These are phyloP conservation scores for Cotoneaster glaucophyllus DNA, from an alignment of 306 rosid species.

Conservation along the genomic window DNA sequence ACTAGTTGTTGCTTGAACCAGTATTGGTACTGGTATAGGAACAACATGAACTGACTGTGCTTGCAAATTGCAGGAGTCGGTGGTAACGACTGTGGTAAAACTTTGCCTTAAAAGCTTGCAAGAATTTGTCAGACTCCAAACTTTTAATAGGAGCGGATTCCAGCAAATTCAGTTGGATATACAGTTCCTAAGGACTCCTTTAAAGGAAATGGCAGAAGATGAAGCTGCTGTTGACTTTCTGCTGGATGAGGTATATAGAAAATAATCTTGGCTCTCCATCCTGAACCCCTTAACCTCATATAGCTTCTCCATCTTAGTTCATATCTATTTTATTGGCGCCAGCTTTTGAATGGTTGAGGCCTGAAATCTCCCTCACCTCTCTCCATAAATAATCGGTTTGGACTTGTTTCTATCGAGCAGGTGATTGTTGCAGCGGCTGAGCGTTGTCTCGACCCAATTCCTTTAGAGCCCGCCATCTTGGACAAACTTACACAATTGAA, in stretches of 20 bases:
- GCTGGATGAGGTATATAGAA: slow-evolving; percentile 70
- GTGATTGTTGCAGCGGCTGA: slow-evolving; percentile 84
- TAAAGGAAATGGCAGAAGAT: slow-evolving; percentile 77
- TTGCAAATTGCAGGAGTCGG: slow-evolving; percentile 66
- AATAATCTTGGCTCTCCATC: not conserved
- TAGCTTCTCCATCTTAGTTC: not conserved
- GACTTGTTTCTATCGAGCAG: slow-evolving; percentile 32
- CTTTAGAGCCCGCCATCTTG: slow-evolving; percentile 78
- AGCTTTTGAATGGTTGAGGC: not conserved
- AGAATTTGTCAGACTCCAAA: slow-evolving; percentile 81
- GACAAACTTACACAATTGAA: slow-evolving; percentile 82
- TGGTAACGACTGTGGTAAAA: slow-evolving; percentile 72
- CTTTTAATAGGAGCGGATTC: slow-evolving; percentile 92
- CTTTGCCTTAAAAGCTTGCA: slow-evolving; percentile 83
- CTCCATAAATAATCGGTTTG: not conserved
- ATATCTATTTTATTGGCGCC: not conserved
- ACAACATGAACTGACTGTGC: slow-evolving; percentile 19
- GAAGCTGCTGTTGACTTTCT: slow-evolving; percentile 85
- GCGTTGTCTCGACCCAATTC: slow-evolving; percentile 86
- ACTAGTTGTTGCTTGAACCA: slow-evolving; percentile 17
- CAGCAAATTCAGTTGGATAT: slow-evolving; percentile 93
- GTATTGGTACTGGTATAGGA: not conserved
- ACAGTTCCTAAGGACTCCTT: slow-evolving; percentile 70
- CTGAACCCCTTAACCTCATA: not conserved
- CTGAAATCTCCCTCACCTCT: not conserved